A percentile compares a stretch with the other conserved stretches of the same genome.
phyloP scores from a whole-genome alignment of 768 basidiomycete genomes.

The Lactifluus pinguis region DNA sequence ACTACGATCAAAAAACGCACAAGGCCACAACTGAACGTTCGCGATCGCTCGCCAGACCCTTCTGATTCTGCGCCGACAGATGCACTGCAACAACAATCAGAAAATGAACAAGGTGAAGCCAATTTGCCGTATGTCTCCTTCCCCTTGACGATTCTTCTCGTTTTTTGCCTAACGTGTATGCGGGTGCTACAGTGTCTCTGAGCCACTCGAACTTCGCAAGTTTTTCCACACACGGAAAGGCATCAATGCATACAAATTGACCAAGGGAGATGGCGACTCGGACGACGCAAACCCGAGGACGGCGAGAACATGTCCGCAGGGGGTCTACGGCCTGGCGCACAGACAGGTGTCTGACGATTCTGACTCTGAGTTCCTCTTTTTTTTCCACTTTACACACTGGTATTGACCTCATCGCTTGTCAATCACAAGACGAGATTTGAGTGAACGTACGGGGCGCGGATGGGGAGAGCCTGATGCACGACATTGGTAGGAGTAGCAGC shows the following conservation, averaged over 20 bases:
- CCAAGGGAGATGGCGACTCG: slow-evolving; percentile 70
- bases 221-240: slow-evolving; percentile 65
- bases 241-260: slow-evolving; percentile 78
- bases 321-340: slow-evolving; percentile 50
- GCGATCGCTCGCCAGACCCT: slow-evolving; percentile 39
- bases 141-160: neutral
- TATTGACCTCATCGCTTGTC: neutral
- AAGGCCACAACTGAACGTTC: slow-evolving; percentile 50
- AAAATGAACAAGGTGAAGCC: slow-evolving; percentile 27
- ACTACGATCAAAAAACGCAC: slow-evolving; percentile 66
- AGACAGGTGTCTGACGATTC: slow-evolving; percentile 26
- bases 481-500: neutral
- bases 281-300: slow-evolving; percentile 41
- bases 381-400: slow-evolving; percentile 4
- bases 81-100: slow-evolving; percentile 21
- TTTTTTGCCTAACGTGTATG: slow-evolving; percentile 6
- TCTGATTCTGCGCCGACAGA: slow-evolving; percentile 20
- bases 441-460: slow-evolving; percentile 18
- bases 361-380: slow-evolving; percentile 54
- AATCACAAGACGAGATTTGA: slow-evolving; percentile 19
- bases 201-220: slow-evolving; percentile 77
- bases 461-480: neutral
- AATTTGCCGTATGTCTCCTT: slow-evolving; percentile 39
- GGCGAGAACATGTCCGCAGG: slow-evolving; percentile 37
- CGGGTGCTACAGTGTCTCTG: slow-evolving; percentile 48